phyloP scores from a whole-genome alignment of 2,329 filamentous ascomycete genomes.

The Metarhizium guizhouense region DNA sequence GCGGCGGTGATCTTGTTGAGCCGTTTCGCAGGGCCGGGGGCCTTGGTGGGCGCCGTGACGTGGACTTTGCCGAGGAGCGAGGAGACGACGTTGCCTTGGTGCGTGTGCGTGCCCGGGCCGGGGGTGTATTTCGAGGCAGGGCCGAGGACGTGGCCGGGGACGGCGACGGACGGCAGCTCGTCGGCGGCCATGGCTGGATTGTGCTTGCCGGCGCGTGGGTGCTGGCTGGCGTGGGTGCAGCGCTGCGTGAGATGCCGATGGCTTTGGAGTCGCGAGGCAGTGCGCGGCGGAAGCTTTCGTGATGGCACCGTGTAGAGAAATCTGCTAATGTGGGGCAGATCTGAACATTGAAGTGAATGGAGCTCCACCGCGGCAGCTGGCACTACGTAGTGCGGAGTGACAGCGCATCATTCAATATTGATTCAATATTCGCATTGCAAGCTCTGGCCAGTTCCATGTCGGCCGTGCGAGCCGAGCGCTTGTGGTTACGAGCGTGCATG shows the following conservation, averaged over 20 bases:
- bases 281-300: no score
- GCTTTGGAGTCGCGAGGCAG: not conserved
- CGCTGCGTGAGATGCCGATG: not conserved
- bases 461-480: no score
- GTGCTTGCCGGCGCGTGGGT: not conserved
- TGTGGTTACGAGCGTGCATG: no score
- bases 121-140: conserved; percentile 56
- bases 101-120: conserved; percentile 77
- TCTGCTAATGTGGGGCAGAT: no score
- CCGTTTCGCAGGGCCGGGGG: conserved; percentile 46
- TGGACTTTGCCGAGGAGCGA: conserved; percentile 70
- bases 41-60: conserved; percentile 38
- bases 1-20: conserved; percentile 47
- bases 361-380: no score
- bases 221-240: no score
- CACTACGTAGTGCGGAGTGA: no score
- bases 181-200: conserved; percentile 22
- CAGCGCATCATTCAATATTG: no score
- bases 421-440: no score
- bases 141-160: conserved; percentile 78
- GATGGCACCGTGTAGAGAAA: no score
- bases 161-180: conserved; percentile 45
- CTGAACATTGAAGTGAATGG: no score
- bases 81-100: conserved; percentile 65
- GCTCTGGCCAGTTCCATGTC: no score